Conservation (phyloP, 2,329 filamentous ascomycete genomes). For the Stachybotrys chartarum region DNA sequence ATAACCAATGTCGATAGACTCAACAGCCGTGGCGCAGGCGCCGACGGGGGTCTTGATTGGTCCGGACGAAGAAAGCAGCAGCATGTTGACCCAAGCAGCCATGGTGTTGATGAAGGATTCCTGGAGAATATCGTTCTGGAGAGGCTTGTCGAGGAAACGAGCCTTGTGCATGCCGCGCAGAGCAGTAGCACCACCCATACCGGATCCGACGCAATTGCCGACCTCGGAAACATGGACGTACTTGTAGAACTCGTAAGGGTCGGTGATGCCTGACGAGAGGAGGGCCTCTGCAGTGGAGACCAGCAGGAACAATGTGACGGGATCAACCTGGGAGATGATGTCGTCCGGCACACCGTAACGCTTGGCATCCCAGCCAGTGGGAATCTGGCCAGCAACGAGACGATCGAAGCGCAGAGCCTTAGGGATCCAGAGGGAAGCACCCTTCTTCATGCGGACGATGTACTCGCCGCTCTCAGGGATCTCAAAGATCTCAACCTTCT, state of each 20-base stretch:
- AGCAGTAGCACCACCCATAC: slow-evolving; percentile 91
- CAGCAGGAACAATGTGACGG: slow-evolving; percentile 89
- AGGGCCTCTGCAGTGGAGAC: slow-evolving; percentile 91
- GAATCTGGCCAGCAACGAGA: slow-evolving; percentile 93
- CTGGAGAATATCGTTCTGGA: slow-evolving; percentile 98
- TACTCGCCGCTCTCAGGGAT: slow-evolving; percentile 90
- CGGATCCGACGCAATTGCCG: slow-evolving; percentile 96
- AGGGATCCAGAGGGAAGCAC: slow-evolving; percentile 87
- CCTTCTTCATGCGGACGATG: slow-evolving; percentile 91
- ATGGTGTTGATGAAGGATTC: slow-evolving; percentile 99
- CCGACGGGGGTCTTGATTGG: slow-evolving; percentile 98
- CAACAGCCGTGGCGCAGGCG: slow-evolving; percentile 93
- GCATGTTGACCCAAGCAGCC: slow-evolving; percentile 99
- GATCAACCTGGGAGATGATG: slow-evolving; percentile 95
- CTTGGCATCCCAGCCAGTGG: slow-evolving; percentile 95
- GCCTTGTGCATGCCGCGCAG: slow-evolving; percentile 98
- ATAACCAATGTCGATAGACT: slow-evolving; percentile 95
- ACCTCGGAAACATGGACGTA: slow-evolving; percentile 98
- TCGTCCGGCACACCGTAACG: slow-evolving; percentile 95
- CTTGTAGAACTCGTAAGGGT: slow-evolving; percentile 99
- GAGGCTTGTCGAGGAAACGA: slow-evolving; percentile 89
- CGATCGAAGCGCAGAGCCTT: slow-evolving; percentile 97
- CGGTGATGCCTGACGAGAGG: slow-evolving; percentile 88
- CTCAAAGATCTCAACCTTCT: slow-evolving; percentile 97
- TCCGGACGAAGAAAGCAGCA: slow-evolving; percentile 91